Conservation (phyloP, 1,284 basidiomycete genomes). For the Baeospora myosura region DNA sequence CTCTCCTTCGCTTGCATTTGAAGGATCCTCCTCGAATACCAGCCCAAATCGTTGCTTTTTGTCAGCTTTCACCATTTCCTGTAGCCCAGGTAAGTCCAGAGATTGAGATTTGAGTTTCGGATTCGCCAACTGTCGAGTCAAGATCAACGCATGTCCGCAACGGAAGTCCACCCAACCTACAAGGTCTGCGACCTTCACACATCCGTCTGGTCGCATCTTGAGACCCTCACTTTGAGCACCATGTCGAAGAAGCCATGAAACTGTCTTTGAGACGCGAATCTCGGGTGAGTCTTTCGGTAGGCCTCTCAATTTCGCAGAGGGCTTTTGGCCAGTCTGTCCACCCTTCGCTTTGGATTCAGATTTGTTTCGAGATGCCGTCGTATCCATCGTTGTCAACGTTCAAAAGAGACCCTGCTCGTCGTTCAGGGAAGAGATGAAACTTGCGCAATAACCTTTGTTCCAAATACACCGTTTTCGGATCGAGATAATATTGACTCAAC, state of each 20-base stretch:
- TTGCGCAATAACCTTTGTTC: no score
- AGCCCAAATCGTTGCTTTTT: slow-evolving; percentile 76
- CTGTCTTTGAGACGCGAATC: slow-evolving; percentile 63
- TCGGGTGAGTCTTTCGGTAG: slow-evolving; percentile 42
- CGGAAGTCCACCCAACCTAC: slow-evolving; percentile 38
- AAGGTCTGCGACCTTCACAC: slow-evolving; percentile 64
- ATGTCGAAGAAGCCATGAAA: slow-evolving; percentile 82
- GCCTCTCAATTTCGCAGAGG: slow-evolving; percentile 46
- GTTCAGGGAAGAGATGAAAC: no score
- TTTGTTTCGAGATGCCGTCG: no score
- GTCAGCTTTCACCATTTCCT: slow-evolving; percentile 70
- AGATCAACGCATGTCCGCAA: not conserved
- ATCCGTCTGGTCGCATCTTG: slow-evolving; percentile 73
- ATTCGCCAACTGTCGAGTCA: slow-evolving; percentile 25
- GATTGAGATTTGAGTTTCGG: slow-evolving; percentile 27
- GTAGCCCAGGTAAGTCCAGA: slow-evolving; percentile 50
- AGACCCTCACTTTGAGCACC: slow-evolving; percentile 74
- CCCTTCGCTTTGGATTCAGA: no score
- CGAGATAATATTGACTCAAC: no score
- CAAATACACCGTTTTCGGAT: no score
- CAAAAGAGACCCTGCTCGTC: no score
- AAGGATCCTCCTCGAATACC: slow-evolving; percentile 44
- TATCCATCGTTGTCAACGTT: no score
- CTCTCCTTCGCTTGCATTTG: slow-evolving; percentile 26
- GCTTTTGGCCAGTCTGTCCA: no score